Evolutionary conservation across 441 rosid species (phyloP).

Genomic region (Eruca vesicaria): DNA sequence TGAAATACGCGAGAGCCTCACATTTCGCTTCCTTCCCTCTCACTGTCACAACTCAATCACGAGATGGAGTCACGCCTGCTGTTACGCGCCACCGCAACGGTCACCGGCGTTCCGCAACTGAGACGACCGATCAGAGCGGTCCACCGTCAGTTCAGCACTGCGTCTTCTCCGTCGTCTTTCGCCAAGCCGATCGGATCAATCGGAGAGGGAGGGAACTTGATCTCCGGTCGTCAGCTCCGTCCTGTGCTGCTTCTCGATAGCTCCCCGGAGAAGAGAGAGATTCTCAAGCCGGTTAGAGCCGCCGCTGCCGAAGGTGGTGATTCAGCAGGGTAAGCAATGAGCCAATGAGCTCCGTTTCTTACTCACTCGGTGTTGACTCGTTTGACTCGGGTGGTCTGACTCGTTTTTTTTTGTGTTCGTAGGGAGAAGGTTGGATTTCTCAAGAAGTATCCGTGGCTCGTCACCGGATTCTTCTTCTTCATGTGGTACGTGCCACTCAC

Average conservation of each 20-base stretch:
- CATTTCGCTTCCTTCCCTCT: slow-evolving; percentile 2
- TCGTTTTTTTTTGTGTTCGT: slow-evolving; percentile 35
- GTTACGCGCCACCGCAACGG: slow-evolving; percentile 54
- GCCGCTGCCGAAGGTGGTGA: slow-evolving; percentile 80
- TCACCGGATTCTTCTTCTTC: slow-evolving; percentile 95
- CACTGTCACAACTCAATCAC: slow-evolving; percentile 7
- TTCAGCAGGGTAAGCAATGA: slow-evolving; percentile 96
- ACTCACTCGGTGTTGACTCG: slow-evolving; percentile 36
- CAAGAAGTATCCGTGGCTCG: slow-evolving; percentile 65
- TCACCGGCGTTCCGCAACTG: slow-evolving; percentile 46
- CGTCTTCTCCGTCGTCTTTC: slow-evolving; percentile 17
- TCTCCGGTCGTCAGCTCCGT: slow-evolving; percentile 83
- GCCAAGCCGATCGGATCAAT: slow-evolving; percentile 57
- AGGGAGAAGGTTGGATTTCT: slow-evolving; percentile 67
- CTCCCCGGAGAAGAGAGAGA: slow-evolving; percentile 34
- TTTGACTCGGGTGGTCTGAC: slow-evolving; percentile 33
- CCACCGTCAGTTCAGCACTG: slow-evolving; percentile 24
- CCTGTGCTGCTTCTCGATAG: slow-evolving; percentile 60
- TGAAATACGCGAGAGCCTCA: slow-evolving; percentile 30
- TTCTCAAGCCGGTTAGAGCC: slow-evolving; percentile 49
- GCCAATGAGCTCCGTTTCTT: slow-evolving; percentile 67
- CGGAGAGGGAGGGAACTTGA: slow-evolving; percentile 69
- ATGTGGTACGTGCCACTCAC: slow-evolving; percentile 63
- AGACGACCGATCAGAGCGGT: slow-evolving; percentile 43
- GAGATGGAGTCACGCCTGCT: slow-evolving; percentile 84